Evolutionary conservation across 768 basidiomycete species (phyloP), one percentile per base, ranked within the genome.

Genomic region (Chalciporus pseudorubinellus): DNA sequence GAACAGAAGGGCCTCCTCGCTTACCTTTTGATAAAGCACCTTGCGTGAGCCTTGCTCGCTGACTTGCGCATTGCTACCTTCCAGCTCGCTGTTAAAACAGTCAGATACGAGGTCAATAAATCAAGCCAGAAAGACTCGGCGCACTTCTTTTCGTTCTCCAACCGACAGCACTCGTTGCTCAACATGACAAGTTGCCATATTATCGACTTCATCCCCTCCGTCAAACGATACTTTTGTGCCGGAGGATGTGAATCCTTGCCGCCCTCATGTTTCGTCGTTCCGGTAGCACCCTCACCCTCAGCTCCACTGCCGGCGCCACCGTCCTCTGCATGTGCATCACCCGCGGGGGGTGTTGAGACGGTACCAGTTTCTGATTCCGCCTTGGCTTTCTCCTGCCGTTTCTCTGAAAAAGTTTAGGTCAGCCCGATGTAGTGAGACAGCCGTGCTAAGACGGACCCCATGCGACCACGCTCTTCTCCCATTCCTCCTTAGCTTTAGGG

Each of bases 41-140:
- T 94, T 95, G 46, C 91, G 74, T 57, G 84, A 69, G 1, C 87
- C 88, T 68, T 93, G 91, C 58, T 90, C 87, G 59, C 88, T 90
- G 6, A 92, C 83, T 62, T 82, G 80, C 36, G 84, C 75, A 39
- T 83, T 82, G 19, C 78, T 81, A 3, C 82, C 83, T 59, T 92
- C 91, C 22, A 90, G 70, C 4, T 66, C 59, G 55, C 67, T 82
- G 58, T 50, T 70, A 74, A 46, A 6, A 34, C 12, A 31, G 12
- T 39, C 9, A 34, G 12, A 21, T 8, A 38, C 39, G 58, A 26
- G 19, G 43, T 34, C 19, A 36, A 53, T 38, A 13, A 24, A 29
- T 20, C 20, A 13, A 50, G 1, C 14, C 12, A 38, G 31, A n/a
- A 26, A 1, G 26, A 6, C 44, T 39, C 26, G 20, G 50, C 53